Percentiles rank a stretch among this genome's conserved stretches.
These are phyloP conservation scores for Umbelopsis isabellina DNA, from an alignment of 192 early-diverging fungal species.

Conservation along the genomic window DNA sequence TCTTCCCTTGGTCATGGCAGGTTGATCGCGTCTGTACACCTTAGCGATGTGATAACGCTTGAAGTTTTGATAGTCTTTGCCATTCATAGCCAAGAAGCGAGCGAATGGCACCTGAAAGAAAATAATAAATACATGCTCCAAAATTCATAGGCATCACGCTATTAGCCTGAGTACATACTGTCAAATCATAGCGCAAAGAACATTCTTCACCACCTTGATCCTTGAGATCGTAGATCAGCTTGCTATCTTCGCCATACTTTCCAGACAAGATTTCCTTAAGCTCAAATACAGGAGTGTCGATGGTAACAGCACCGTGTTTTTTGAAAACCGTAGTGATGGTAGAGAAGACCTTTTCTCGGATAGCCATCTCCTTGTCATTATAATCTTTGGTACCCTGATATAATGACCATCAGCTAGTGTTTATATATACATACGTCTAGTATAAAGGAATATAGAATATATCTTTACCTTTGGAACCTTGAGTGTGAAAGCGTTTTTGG, in stretches of 20 bases:
- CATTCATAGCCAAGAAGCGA: slow-evolving; percentile 92
- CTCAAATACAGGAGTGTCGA: slow-evolving; percentile 99
- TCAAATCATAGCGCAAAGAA: slow-evolving; percentile 95
- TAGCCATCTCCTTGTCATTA: slow-evolving; percentile 95
- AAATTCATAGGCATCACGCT: background rate
- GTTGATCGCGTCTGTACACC: slow-evolving; percentile 97
- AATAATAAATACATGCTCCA: background rate
- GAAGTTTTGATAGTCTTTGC: slow-evolving; percentile 78
- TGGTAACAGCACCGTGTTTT: slow-evolving; percentile 96
- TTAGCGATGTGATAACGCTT: slow-evolving; percentile 99
- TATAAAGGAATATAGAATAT: no score
- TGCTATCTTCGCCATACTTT: slow-evolving; percentile 99
- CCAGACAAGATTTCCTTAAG: slow-evolving; percentile 90
- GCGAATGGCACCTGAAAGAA: slow-evolving; percentile 82
- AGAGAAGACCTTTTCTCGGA: slow-evolving; percentile 88
- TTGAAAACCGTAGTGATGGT: slow-evolving; percentile 91
- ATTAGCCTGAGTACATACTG: slow-evolving; percentile 52
- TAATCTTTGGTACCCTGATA: slow-evolving; percentile 92
- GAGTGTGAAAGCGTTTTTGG: slow-evolving; percentile 59
- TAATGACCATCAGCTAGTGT: background rate
- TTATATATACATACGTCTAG: background rate
- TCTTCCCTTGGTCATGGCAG: slow-evolving; percentile 97
- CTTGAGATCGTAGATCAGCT: slow-evolving; percentile 96
- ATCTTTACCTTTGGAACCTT: slow-evolving; percentile 77
- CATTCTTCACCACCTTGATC: slow-evolving; percentile 98